Evolutionary conservation across 495 filamentous ascomycete genomes (phyloP), one percentile per base, ranked within the genome.

Genomic region (Jackrogersella multiformis): DNA sequence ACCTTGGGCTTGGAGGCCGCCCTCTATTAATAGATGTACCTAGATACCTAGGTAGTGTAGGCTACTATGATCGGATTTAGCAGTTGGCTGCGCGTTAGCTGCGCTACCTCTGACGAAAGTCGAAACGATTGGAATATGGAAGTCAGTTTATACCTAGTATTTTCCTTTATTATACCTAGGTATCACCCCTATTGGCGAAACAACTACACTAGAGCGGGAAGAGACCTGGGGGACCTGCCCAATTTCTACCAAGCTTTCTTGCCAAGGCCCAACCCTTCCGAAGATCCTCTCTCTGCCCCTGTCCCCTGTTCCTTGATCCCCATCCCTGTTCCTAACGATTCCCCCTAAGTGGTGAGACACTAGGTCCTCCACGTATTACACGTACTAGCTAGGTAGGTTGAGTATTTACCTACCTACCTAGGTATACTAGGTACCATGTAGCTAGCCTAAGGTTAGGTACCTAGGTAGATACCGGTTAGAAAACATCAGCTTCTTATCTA

Each of bases 201-300:
- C 49, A 30, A 28, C n/a, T n/a, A n/a, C n/a, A n/a, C n/a, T n/a
- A n/a, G n/a, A n/a, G n/a, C n/a, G n/a, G n/a, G n/a, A n/a, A n/a
- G n/a, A n/a, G n/a, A n/a, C n/a, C n/a, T n/a, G n/a, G n/a, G 56
- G 28, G 32, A 56, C 38, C 55, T 61, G 41, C 61, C 61, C 61
- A 56, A 60, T 69, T 30, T 64, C 23, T 38, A 56, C 63, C 56
- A 71, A 71, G 68, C 68, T 71, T 71, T 71, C 16, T 64, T 67
- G 68, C 63, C 62, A 51, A 51, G 46, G 16, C 7, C 24, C 16
- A 66, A 66, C 18, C 56, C 61, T 71, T 71, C 66, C 49, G 61
- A 69, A 53, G 44, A 64, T 65, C 41, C 55, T 55, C 49, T 58
- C 21, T n/a, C n/a, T 10, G 24, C 12, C 60, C 32, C 49, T 60